These are phyloP conservation scores for Paecilomyces formosus DNA, from an alignment of 2,329 filamentous ascomycete species.

Conservation along the genomic window DNA sequence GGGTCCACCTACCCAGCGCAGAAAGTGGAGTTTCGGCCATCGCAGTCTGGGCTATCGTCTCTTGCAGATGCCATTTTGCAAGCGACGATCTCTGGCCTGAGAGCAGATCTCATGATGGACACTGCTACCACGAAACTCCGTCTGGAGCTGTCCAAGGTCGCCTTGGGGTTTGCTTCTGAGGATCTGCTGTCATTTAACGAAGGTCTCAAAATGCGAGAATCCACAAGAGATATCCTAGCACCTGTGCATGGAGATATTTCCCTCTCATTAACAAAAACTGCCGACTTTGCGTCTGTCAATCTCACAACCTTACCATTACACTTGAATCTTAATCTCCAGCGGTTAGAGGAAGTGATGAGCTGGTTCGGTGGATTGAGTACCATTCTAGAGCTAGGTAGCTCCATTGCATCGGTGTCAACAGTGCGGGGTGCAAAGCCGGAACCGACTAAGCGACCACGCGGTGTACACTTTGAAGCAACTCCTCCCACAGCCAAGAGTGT, in stretches of 20 bases:
- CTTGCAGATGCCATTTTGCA: conserved; percentile 28
- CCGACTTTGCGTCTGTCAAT: conserved; percentile 40
- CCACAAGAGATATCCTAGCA: conserved; percentile 32
- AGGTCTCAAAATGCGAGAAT: conserved; percentile 38
- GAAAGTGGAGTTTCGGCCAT: conserved; percentile 5
- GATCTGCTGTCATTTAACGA: conserved; percentile 48
- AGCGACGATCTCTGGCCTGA: conserved; percentile 17
- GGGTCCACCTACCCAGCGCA: conserved; percentile 18
- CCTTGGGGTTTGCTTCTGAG: conserved; percentile 41
- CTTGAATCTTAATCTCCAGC: conserved; percentile 68
- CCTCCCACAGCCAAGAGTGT: conserved; percentile 21
- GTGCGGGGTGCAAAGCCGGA: conserved; percentile 27
- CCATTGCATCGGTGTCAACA: conserved; percentile 67
- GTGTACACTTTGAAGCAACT: conserved; percentile 51
- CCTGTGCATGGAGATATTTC: conserved; percentile 32
- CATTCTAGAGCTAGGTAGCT: conserved; percentile 79
- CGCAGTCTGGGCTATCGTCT: conserved; percentile 12
- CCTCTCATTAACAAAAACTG: conserved; percentile 25
- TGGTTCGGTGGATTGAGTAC: conserved; percentile 90
- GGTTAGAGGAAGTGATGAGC: conserved; percentile 75
- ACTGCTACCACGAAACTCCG: conserved; percentile 17
- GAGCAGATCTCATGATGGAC: conserved; percentile 14
- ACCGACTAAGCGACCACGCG: conserved; percentile 31
- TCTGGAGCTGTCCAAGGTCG: conserved; percentile 34
- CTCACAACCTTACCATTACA: conserved; percentile 70